Conservation (phyloP, 176 grass and related monocot genomes). For the Musa troglodytarum region DNA sequence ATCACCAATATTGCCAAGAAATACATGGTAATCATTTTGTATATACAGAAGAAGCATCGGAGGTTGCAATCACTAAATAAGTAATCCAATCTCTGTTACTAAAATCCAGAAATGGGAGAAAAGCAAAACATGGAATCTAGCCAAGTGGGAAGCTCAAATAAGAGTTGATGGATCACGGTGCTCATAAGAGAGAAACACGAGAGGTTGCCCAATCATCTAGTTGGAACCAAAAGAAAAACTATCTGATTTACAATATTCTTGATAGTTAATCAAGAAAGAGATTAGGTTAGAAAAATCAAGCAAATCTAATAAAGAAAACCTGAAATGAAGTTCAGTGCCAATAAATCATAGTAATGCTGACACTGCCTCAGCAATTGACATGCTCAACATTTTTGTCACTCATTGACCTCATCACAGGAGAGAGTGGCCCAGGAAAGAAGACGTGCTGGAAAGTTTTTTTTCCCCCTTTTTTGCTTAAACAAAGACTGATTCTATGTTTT, state of each 20-base stretch:
- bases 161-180: not conserved
- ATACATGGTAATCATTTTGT: too few species aligned
- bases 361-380: constrained; percentile 36
- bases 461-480: too few species aligned
- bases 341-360: constrained; percentile 73
- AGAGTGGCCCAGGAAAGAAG: too few species aligned
- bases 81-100: not conserved
- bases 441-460: too few species aligned
- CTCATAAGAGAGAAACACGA: not conserved
- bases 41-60: too few species aligned
- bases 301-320: constrained; percentile 22
- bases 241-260: not conserved
- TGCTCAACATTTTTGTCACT: too few species aligned
- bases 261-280: not conserved
- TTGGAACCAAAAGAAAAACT: not conserved
- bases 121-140: not conserved
- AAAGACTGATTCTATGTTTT: too few species aligned
- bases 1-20: too few species aligned
- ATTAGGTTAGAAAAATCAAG: not conserved
- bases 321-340: constrained; percentile 81
- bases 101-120: not conserved
- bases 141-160: not conserved
- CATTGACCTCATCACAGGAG: too few species aligned
- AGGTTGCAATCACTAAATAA: too few species aligned
- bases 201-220: not conserved